Evolutionary conservation across 768 basidiomycete genomes (phyloP).

Genomic region (Hirschioporus abietinus): DNA sequence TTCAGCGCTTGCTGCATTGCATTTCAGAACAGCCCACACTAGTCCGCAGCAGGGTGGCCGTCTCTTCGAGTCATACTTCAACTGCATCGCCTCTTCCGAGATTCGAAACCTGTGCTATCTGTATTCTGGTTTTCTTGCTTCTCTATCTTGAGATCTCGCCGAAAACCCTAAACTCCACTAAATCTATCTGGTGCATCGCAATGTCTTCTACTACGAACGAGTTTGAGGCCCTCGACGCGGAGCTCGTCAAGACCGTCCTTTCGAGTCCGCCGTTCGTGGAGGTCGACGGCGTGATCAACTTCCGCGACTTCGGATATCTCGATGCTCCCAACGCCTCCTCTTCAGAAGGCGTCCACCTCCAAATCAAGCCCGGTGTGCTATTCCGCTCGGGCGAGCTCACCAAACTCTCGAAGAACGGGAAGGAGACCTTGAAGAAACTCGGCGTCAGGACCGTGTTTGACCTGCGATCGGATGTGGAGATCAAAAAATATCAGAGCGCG

Average conservation of each 20-base stretch:
- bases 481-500: conserved; percentile 26
- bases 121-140: background rate
- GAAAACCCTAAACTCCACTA: background rate
- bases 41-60: too few species aligned
- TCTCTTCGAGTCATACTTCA: too few species aligned
- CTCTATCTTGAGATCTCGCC: background rate
- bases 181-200: background rate
- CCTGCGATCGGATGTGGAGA: conserved; percentile 32
- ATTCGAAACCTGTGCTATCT: too few species aligned
- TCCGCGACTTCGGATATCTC: conserved; percentile 30
- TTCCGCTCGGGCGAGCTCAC: conserved; percentile 37
- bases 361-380: conserved; percentile 26
- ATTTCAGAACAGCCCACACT: too few species aligned
- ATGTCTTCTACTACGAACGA: background rate
- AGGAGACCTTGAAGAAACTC: conserved; percentile 27
- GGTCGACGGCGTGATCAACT: conserved; percentile 35
- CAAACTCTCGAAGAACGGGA: conserved; percentile 30
- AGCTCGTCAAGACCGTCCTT: conserved; percentile 9
- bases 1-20: too few species aligned
- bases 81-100: too few species aligned
- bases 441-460: conserved; percentile 36
- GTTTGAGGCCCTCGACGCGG: background rate
- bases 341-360: conserved; percentile 1
- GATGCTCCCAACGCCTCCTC: conserved; percentile 7
- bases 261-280: conserved; percentile 31